Percentiles rank a stretch among this genome's conserved stretches.
Evolutionary conservation across 2,329 filamentous ascomycete species (phyloP).

Genomic region (Nigrograna mackinnonii): DNA sequence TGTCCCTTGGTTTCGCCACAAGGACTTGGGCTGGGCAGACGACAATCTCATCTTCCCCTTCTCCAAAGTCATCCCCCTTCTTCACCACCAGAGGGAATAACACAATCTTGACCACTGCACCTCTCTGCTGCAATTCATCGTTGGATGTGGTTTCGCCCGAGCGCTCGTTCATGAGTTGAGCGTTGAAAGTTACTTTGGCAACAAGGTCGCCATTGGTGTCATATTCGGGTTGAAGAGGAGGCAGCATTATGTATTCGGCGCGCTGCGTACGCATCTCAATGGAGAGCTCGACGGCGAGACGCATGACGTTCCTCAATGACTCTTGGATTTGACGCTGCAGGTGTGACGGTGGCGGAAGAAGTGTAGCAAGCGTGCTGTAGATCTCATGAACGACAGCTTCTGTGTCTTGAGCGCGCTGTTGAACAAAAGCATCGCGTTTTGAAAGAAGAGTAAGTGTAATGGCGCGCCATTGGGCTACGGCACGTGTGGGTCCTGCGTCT

Average conservation of each 20-base stretch:
- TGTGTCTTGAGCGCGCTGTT: conserved; percentile 85
- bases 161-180: conserved; percentile 91
- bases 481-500: conserved; percentile 65
- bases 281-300: conserved; percentile 84
- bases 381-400: conserved; percentile 95
- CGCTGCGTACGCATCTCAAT: conserved; percentile 97
- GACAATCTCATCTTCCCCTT: conserved; percentile 91
- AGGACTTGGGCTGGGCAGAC: conserved; percentile 95
- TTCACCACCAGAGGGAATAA: conserved; percentile 96
- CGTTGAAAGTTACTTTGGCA: conserved; percentile 88
- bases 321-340: conserved; percentile 79
- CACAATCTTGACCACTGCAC: conserved; percentile 84
- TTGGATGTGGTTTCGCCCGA: conserved; percentile 72
- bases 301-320: conserved; percentile 85
- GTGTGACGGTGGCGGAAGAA: conserved; percentile 84
- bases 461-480: conserved; percentile 97
- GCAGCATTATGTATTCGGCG: conserved; percentile 98
- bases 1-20: conserved; percentile 59
- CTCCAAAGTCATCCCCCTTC: conserved; percentile 85
- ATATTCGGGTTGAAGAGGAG: conserved; percentile 91
- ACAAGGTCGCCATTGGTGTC: conserved; percentile 89
- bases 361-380: conserved; percentile 77
- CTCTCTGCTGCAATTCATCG: conserved; percentile 76
- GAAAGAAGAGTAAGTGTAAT: conserved; percentile 90
- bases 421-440: conserved; percentile 75